Percentiles rank a stretch among this genome's conserved stretches.
phyloP scores from a whole-genome alignment of 2,329 filamentous ascomycete genomes.

The Amauroascus niger region DNA sequence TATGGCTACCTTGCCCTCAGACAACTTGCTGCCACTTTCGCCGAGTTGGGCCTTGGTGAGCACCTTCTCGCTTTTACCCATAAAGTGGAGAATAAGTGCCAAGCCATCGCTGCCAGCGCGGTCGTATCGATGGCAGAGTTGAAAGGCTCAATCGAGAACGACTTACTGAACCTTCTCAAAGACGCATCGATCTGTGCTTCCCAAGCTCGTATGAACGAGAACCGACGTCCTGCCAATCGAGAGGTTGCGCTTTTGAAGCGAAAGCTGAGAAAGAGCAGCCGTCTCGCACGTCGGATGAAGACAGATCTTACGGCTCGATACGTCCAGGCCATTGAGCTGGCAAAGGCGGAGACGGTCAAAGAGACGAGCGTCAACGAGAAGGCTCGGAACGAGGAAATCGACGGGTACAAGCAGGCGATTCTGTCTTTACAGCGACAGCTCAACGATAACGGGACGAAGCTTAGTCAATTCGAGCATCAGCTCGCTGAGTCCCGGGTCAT shows the following conservation, averaged over 20 bases:
- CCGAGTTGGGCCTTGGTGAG: background rate
- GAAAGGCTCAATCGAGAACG: background rate
- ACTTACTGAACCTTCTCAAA: conserved; percentile 3
- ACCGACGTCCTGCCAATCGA: conserved; percentile 1
- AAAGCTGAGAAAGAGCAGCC: conserved; percentile 5
- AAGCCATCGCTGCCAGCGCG: background rate
- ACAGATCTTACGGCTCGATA: background rate
- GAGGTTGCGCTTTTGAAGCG: conserved; percentile 4
- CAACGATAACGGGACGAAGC: too few species aligned
- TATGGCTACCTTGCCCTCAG: conserved; percentile 1
- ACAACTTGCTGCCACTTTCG: conserved; percentile 6
- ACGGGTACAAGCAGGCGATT: background rate
- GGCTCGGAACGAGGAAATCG: conserved; percentile 2
- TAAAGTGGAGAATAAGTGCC: conserved; percentile 4
- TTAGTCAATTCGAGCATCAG: background rate
- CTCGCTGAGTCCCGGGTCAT: conserved; percentile 1
- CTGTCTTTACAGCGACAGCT: background rate
- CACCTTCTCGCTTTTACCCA: conserved; percentile 1
- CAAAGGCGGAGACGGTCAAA: background rate
- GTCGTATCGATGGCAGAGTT: conserved; percentile 1
- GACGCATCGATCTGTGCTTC: conserved; percentile 1
- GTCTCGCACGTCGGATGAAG: conserved; percentile 1
- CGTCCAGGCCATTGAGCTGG: background rate
- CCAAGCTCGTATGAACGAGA: background rate
- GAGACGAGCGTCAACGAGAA: background rate